Evolutionary conservation across 2,329 filamentous ascomycete genomes (phyloP).

Genomic region (Hansfordia pulvinata): DNA sequence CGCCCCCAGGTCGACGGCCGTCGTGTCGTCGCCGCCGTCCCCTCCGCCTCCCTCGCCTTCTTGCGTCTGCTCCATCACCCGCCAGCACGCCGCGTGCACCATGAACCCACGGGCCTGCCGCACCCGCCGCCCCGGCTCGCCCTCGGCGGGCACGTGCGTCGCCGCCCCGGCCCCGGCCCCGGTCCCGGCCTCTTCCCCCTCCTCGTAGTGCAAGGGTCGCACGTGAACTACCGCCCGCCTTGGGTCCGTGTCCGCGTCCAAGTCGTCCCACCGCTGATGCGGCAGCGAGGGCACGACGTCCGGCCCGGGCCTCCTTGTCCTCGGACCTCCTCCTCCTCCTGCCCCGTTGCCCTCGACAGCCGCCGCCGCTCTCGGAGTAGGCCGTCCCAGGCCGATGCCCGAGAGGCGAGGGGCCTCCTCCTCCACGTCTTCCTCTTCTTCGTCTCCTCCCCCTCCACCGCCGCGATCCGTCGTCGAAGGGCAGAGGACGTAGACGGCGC

Average conservation of each 20-base stretch:
- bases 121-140: slow-evolving; percentile 6
- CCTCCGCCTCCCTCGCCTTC: slow-evolving; percentile 2
- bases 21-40: background rate
- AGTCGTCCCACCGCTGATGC: slow-evolving; percentile 10
- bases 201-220: too few species aligned
- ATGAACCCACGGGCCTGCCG: slow-evolving; percentile 12
- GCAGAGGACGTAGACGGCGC: slow-evolving; percentile 13
- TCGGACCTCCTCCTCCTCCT: too few species aligned
- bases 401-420: slow-evolving; percentile 8
- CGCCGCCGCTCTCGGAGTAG: too few species aligned
- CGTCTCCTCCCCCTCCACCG: background rate
- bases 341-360: too few species aligned
- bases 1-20: slow-evolving; percentile 7
- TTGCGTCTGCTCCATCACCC: slow-evolving; percentile 10
- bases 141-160: slow-evolving; percentile 2
- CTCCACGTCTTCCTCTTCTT: background rate
- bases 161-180: slow-evolving; percentile 8
- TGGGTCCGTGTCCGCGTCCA: slow-evolving; percentile 6
- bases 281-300: slow-evolving; percentile 7
- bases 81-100: slow-evolving; percentile 15
- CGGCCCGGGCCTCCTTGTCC: slow-evolving; percentile 2
- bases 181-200: too few species aligned
- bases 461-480: slow-evolving; percentile 5
- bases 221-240: slow-evolving; percentile 6
- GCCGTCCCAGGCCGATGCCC: slow-evolving; percentile 8